phyloP scores from a whole-genome alignment of 495 filamentous ascomycete species.

The Podospora fimiseda region DNA sequence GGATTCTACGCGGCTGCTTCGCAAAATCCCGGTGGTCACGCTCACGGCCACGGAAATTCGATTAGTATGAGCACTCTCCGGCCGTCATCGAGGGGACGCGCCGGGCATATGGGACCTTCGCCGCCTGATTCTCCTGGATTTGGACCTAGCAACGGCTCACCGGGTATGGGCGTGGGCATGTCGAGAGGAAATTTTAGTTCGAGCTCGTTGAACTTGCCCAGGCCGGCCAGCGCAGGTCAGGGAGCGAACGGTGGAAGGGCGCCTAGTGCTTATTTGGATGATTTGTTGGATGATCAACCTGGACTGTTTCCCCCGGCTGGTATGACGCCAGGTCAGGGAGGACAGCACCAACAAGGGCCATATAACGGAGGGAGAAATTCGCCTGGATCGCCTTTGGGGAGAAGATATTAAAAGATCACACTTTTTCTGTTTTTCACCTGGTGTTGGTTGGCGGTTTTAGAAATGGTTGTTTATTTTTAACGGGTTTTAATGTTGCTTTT shows the following conservation, averaged over 20 bases:
- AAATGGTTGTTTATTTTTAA: background rate
- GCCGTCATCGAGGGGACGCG: constrained; percentile 46
- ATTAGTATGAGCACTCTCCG: constrained; percentile 51
- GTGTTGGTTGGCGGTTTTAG: background rate
- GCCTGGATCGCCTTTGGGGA: background rate
- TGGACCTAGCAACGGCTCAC: constrained; percentile 15
- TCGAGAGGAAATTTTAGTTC: constrained; percentile 47
- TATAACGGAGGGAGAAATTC: background rate
- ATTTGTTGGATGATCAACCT: constrained; percentile 66
- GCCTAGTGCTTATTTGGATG: constrained; percentile 88
- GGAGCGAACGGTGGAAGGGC: constrained; percentile 50
- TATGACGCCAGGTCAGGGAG: constrained; percentile 2
- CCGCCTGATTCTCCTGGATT: constrained; percentile 64
- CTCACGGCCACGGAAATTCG: constrained; percentile 39
- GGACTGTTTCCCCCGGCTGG: constrained; percentile 32
- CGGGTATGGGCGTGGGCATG: background rate
- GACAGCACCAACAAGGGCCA: constrained; percentile 5
- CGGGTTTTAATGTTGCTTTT: background rate
- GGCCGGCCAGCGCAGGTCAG: constrained; percentile 43
- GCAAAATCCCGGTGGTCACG: constrained; percentile 17
- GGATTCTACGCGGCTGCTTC: constrained; percentile 79
- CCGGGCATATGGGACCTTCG: constrained; percentile 37
- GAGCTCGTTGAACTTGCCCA: constrained; percentile 62
- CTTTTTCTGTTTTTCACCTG: background rate
- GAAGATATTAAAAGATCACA: constrained; percentile 8